These are phyloP conservation scores for Linaria vulgaris DNA, from an alignment of 257 asterid species.

Conservation along the genomic window DNA sequence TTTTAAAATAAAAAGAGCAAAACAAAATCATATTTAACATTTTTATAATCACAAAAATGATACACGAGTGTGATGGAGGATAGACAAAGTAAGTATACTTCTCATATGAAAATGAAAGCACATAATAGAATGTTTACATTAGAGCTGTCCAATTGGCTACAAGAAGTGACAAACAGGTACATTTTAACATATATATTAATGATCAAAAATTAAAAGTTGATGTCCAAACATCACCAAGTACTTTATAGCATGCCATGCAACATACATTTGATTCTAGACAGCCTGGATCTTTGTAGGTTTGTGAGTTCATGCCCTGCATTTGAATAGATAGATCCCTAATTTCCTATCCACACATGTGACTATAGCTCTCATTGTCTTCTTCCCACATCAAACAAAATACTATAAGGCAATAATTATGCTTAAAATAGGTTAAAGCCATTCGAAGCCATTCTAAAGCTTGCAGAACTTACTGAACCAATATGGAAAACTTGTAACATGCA, in stretches of 20 bases:
- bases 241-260: constrained; percentile 23
- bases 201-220: constrained; percentile 18
- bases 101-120: too few relatives aligned
- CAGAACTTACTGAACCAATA: neutral
- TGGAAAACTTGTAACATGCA: too few relatives aligned
- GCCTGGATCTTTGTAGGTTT: constrained; percentile 34
- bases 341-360: constrained; percentile 11
- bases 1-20: too few relatives aligned
- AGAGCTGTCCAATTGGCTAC: too few relatives aligned
- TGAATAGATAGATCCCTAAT: constrained; percentile 27
- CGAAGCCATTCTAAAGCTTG: constrained; percentile 2
- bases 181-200: constrained; percentile 9
- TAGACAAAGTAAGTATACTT: too few relatives aligned
- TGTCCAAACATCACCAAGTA: constrained; percentile 22
- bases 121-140: too few relatives aligned
- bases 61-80: too few relatives aligned
- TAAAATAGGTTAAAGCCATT: neutral
- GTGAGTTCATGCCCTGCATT: constrained; percentile 19
- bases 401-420: neutral
- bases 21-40: too few relatives aligned
- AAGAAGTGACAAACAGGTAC: constrained; percentile 13
- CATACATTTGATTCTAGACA: constrained; percentile 20
- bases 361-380: neutral
- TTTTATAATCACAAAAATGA: too few relatives aligned
- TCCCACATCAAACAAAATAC: constrained; percentile 12